Evolutionary conservation across 2,329 filamentous ascomycete species (phyloP), one percentile per base, ranked within the genome.

Genomic region (Daldinia sp.): DNA sequence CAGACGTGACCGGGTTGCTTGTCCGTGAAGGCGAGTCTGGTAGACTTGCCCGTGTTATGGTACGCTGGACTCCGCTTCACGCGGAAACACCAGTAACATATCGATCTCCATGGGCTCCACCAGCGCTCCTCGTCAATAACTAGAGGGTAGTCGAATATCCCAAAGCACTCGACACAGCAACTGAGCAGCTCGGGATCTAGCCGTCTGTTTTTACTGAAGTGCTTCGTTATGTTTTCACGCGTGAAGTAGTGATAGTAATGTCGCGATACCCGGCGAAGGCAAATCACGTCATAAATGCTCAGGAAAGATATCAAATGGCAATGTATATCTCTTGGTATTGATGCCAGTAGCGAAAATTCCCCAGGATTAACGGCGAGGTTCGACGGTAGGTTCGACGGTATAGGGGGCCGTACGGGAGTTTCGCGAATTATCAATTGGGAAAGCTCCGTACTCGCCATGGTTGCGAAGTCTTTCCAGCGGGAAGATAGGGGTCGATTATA

Each of bases 51-150:
- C 21, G n/a, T 23, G 10, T 21, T 6, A 4, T 7, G 4, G 29
- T 50, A 54, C 9, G n/a, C 29, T 3, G 56, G 35, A 11, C 45
- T 57, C 3, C 57, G 51, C 51, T 57, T 35, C 10, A 53, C 7
- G 25, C 63, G 56, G 43, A 56, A 66, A 52, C 63, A 66, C 3
- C 11, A 27, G 17, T 34, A 45, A 25, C 63, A 66, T 47, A 61
- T 39, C 0, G 60, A 57, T 2, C 37, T n/a, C 63, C 63, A 66
- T 3, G 13, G 15, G 4, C 29, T 25, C 3, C 4, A 30, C 19
- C 19, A 19, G 13, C 30, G 21, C 3, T n/a, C 13, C n/a, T 58
- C 35, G 48, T 60, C 63, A 5, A 60, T 30, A 21, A 60, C 41
- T 4, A 60, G n/a, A n/a, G 5, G 2, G 5, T 25, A 13, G n/a